Evolutionary conservation across 495 filamentous ascomycete genomes (phyloP).

Genomic region (Rusavskia elegans): DNA sequence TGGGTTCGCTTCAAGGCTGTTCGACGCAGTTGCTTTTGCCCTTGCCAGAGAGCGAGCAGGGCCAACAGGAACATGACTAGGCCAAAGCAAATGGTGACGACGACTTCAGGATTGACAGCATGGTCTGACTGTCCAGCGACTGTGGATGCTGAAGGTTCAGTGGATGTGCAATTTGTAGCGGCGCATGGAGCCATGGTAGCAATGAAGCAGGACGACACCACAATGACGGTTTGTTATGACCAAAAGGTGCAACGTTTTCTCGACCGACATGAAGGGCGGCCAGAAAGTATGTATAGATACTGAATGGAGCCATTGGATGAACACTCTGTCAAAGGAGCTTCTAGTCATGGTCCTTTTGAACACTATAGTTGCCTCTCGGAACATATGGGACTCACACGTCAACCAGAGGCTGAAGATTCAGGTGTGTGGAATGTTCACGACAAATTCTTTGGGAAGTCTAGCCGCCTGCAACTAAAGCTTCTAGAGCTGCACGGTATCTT

Average conservation of each 20-base stretch:
- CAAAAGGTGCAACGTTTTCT: background rate
- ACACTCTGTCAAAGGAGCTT: no score
- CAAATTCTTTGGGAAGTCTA: no score
- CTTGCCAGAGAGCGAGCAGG: constrained; percentile 9
- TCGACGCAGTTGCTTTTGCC: background rate
- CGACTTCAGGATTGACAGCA: background rate
- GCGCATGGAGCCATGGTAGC: background rate
- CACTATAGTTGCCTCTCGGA: no score
- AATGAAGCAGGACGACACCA: background rate
- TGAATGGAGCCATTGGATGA: no score
- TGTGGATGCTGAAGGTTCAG: background rate
- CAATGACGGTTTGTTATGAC: background rate
- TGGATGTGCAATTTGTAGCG: background rate
- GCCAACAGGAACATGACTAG: constrained; percentile 6
- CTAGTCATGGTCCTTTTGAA: no score
- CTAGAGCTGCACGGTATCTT: no score
- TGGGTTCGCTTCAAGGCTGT: no score
- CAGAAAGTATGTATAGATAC: background rate
- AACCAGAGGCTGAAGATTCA: no score
- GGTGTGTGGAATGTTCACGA: no score
- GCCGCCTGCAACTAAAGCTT: no score
- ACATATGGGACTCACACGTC: no score
- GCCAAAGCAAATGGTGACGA: constrained; percentile 6
- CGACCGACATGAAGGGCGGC: background rate
- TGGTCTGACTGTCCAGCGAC: background rate